Conservation (phyloP, 306 rosid genomes). For the Alnus glutinosa region DNA sequence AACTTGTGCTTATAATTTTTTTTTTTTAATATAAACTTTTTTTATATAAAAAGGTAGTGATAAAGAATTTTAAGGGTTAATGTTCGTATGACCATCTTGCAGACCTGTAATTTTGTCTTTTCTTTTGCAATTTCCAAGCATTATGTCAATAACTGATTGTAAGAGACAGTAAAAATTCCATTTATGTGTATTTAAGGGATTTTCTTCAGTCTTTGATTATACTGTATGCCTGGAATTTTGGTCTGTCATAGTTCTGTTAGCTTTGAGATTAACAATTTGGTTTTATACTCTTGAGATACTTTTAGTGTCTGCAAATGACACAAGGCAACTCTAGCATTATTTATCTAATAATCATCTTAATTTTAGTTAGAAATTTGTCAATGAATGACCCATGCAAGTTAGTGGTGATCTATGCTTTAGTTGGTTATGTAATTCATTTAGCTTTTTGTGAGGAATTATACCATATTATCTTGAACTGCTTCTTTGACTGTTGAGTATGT, state of each 20-base stretch:
- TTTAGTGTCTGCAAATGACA: background rate
- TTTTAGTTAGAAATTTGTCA: background rate
- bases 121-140: no score
- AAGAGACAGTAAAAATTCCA: no score
- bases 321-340: background rate
- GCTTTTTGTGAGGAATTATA: background rate
- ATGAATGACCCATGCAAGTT: background rate
- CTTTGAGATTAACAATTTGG: background rate
- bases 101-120: no score
- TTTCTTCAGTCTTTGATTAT: no score
- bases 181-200: no score
- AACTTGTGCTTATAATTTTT: no score
- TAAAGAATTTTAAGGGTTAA: no score
- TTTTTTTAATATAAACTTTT: no score
- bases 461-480: background rate
- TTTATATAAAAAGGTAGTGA: no score
- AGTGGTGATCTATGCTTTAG: background rate
- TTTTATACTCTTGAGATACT: background rate
- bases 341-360: background rate
- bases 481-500: constrained; percentile 12
- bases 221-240: background rate
- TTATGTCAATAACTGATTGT: no score
- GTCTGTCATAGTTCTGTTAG: background rate
- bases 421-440: background rate
- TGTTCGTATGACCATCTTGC: no score